Evolutionary conservation across 2,329 filamentous ascomycete genomes (phyloP).

Genomic region (Pochonia chlamydosporia): DNA sequence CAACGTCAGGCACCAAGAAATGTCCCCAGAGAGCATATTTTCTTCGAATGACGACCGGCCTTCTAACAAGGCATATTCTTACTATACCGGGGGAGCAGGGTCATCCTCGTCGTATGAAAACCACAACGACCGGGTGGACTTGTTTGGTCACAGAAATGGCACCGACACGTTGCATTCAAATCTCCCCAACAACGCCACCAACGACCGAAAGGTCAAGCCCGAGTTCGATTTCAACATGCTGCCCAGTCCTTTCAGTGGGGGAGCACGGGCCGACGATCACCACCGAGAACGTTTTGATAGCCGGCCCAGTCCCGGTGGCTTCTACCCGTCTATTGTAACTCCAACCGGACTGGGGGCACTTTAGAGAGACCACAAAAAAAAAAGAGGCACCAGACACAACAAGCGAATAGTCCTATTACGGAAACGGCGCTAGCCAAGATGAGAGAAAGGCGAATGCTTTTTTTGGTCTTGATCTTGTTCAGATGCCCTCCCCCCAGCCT

Average conservation of each 20-base stretch:
- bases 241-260: conserved; percentile 36
- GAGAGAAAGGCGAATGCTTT: conserved; percentile 2
- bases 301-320: conserved; percentile 45
- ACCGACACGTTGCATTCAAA: conserved; percentile 28
- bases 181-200: conserved; percentile 12
- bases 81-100: conserved; percentile 35
- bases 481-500: neutral
- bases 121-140: conserved; percentile 41
- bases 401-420: neutral
- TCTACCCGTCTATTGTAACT: conserved; percentile 45
- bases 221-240: conserved; percentile 40
- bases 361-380: conserved; percentile 31
- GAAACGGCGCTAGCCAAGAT: conserved; percentile 1
- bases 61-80: conserved; percentile 46
- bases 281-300: conserved; percentile 46
- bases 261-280: conserved; percentile 25
- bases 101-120: conserved; percentile 44
- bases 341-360: conserved; percentile 32
- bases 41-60: conserved; percentile 45
- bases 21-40: conserved; percentile 46
- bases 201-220: conserved; percentile 38
- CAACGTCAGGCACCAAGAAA: conserved; percentile 40
- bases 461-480: neutral
- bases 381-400: neutral
- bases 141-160: conserved; percentile 37